Conservation (phyloP, 805 yeast species). For the Zygosaccharomyces pseudorouxii region DNA sequence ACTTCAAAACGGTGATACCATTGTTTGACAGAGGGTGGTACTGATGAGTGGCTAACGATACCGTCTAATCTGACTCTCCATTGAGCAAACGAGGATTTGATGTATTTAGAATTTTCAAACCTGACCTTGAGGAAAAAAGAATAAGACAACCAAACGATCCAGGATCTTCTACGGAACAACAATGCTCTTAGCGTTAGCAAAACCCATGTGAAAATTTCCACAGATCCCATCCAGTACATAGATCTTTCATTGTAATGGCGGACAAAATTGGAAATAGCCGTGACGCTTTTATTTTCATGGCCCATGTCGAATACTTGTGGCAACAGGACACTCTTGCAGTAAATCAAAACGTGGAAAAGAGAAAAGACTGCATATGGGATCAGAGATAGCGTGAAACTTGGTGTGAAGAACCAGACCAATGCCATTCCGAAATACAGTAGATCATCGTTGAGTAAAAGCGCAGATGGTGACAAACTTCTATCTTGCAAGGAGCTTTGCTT, state of each 20-base stretch:
- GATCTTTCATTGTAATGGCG: constrained; percentile 53
- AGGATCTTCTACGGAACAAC: constrained; percentile 58
- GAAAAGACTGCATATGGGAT: constrained; percentile 76
- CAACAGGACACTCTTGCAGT: constrained; percentile 57
- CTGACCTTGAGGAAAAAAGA: constrained; percentile 67
- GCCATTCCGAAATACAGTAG: constrained; percentile 64
- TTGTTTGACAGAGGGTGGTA: constrained; percentile 47
- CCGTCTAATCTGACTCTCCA: constrained; percentile 67
- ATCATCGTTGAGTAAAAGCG: constrained; percentile 56
- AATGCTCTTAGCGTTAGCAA: constrained; percentile 49
- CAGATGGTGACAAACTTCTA: constrained; percentile 12
- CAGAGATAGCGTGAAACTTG: constrained; percentile 55
- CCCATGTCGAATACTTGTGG: constrained; percentile 46
- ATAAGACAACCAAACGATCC: constrained; percentile 53
- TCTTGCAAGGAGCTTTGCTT: constrained; percentile 16
- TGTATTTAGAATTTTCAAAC: constrained; percentile 69
- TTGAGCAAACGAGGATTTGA: constrained; percentile 61
- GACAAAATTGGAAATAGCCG: constrained; percentile 41
- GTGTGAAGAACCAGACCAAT: constrained; percentile 51
- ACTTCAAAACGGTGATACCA: constrained; percentile 48
- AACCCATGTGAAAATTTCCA: constrained; percentile 45
- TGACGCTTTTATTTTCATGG: constrained; percentile 18
- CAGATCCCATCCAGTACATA: constrained; percentile 54
- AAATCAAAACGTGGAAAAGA: constrained; percentile 74
- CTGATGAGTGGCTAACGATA: constrained; percentile 46